Evolutionary conservation across 2,329 filamentous ascomycete species (phyloP).

Genomic region (Penicillium griseofulvum): DNA sequence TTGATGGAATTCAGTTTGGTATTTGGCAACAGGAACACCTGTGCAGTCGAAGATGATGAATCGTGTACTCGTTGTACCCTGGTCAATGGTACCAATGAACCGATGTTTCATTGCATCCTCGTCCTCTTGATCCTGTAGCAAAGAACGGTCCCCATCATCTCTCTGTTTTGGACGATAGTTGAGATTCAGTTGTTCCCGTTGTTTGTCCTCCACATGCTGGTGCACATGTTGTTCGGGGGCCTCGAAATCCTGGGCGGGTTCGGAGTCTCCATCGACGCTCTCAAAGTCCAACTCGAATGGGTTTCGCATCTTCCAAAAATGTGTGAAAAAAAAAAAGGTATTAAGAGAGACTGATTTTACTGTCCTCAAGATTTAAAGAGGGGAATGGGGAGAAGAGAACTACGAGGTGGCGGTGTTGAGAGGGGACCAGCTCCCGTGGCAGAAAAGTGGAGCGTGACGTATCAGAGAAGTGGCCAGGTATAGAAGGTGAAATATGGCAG

Average conservation of each 20-base stretch:
- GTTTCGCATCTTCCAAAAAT: conserved; percentile 25
- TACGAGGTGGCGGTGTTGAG: conserved; percentile 15
- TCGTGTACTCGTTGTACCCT: conserved; percentile 83
- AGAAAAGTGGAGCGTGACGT: conserved; percentile 17
- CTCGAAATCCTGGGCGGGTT: conserved; percentile 14
- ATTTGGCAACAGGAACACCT: conserved; percentile 74
- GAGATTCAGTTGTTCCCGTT: conserved; percentile 15
- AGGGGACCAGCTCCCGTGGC: conserved; percentile 13
- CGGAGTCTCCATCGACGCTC: conserved; percentile 25
- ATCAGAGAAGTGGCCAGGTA: conserved; percentile 6
- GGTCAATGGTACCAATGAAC: conserved; percentile 85
- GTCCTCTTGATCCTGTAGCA: conserved; percentile 33
- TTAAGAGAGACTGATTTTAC: conserved; percentile 7
- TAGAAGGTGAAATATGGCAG: background rate
- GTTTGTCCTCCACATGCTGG: conserved; percentile 18
- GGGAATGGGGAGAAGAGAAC: conserved; percentile 10
- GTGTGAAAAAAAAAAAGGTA: background rate
- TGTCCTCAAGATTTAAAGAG: conserved; percentile 7
- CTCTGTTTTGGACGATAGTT: conserved; percentile 30
- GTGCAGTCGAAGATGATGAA: conserved; percentile 85
- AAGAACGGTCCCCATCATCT: conserved; percentile 35
- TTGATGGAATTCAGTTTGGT: conserved; percentile 85
- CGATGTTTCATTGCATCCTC: conserved; percentile 36
- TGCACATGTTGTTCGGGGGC: conserved; percentile 12
- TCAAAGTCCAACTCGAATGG: conserved; percentile 34